phyloP scores from a whole-genome alignment of 2,329 filamentous ascomycete species.

The Calonectria pseudoreteaudii region DNA sequence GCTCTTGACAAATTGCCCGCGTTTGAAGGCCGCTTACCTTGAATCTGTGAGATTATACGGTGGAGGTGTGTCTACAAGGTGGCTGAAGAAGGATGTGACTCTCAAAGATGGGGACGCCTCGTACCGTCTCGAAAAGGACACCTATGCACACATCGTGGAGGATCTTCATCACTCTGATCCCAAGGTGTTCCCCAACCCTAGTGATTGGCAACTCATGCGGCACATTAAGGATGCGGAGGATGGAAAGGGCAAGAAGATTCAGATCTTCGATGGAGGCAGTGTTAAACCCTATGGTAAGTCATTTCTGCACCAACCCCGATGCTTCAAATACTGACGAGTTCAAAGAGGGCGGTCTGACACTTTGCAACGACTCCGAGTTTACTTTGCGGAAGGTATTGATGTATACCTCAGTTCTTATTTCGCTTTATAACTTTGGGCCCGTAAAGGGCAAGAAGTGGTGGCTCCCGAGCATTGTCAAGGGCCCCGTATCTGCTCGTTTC shows the following conservation, averaged over 20 bases:
- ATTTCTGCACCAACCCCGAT: not conserved
- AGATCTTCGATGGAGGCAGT: slow-evolving; percentile 39
- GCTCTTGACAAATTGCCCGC: slow-evolving; percentile 50
- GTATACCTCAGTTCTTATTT: slow-evolving; percentile 49
- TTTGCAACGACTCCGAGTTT: slow-evolving; percentile 49
- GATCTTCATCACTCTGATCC: slow-evolving; percentile 52
- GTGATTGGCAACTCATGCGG: slow-evolving; percentile 50
- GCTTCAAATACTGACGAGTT: slow-evolving; percentile 12
- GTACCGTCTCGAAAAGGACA: slow-evolving; percentile 49
- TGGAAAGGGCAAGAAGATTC: slow-evolving; percentile 37
- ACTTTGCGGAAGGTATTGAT: slow-evolving; percentile 50
- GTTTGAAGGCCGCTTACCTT: slow-evolving; percentile 53
- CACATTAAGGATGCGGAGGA: slow-evolving; percentile 45
- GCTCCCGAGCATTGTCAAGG: slow-evolving; percentile 37
- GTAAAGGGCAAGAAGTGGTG: slow-evolving; percentile 44
- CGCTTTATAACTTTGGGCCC: slow-evolving; percentile 52
- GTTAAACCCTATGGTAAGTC: slow-evolving; percentile 50
- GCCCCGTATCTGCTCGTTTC: slow-evolving; percentile 44
- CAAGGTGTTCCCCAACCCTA: slow-evolving; percentile 46
- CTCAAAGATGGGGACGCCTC: slow-evolving; percentile 40
- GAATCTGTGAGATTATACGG: slow-evolving; percentile 56
- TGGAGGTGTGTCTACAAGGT: slow-evolving; percentile 46
- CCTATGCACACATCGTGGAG: slow-evolving; percentile 49
- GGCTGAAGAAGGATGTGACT: slow-evolving; percentile 47
- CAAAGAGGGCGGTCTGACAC: slow-evolving; percentile 46